Base-by-base conservation (phyloP, 1,284 basidiomycete species). In the Jaminaea rosea region DNA sequence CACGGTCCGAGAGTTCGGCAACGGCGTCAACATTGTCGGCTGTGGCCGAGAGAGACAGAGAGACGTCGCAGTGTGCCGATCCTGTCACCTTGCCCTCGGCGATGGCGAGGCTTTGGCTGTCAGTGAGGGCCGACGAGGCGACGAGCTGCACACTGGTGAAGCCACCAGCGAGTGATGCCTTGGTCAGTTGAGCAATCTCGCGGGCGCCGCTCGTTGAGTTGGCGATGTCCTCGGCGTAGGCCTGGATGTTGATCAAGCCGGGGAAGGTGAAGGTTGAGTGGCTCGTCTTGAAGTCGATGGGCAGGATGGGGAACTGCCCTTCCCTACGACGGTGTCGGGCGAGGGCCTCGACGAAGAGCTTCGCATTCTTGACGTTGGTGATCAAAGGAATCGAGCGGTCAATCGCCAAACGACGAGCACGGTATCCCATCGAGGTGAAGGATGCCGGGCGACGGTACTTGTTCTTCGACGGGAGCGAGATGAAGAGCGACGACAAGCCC, bases 311-410 rank as follows among this genome's bases (percentile, higher is more conserved):
- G 47, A 98, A 81, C 17, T 76, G 74, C 15, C 91, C 85, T 27
- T 63, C 75, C 83, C 88, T 63, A 90, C 62, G 62, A 49, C 68
- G 62, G 57, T 71, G 62, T 31, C 65, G 84, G 55, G 96, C 86
- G 54, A 98, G 82, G 2, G 93, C 94, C 76, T 98, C 92, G 34
- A 90, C 87, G 46, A 98, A 83, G 69, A 99, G 81, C 77, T 98
- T 98, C 59, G 94, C 94, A 73, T 91, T 92, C 80, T 99, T 98
- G 78, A 98, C 87, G 75, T 99, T 98, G 54, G 93, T 98, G 75
- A 98, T 91, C 49, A 98, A 80, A 0, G 94, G 93, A 32, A 98
- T 85, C 28, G 91, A 92, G 70, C 93, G 96, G 77, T 99, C 93
- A 60, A 99, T 93, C n/a, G 94, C 93, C 87, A 97, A 92, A 61